phyloP scores from a whole-genome alignment of 2,329 filamentous ascomycete genomes.

The Elsinoe fawcettii region DNA sequence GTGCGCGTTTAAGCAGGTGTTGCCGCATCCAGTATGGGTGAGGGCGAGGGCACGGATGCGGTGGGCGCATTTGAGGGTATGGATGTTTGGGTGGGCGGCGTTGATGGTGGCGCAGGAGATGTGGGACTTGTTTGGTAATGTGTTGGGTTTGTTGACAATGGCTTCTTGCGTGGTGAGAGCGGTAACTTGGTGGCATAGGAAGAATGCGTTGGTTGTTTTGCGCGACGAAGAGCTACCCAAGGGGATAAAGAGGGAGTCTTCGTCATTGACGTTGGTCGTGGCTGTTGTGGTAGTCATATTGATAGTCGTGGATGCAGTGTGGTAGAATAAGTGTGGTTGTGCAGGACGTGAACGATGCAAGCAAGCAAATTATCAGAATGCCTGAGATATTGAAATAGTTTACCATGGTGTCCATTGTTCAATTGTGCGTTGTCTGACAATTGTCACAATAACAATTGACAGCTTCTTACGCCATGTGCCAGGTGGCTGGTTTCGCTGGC shows the following conservation, averaged over 20 bases:
- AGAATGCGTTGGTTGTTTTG: too few species aligned
- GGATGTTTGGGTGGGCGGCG: background rate
- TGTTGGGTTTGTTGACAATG: background rate
- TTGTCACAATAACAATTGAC: background rate
- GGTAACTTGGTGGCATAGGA: too few species aligned
- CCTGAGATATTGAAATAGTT: background rate
- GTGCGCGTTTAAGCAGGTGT: background rate
- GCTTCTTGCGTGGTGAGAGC: too few species aligned
- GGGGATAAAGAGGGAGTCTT: background rate
- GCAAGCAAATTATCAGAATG: too few species aligned
- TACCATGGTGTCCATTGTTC: background rate
- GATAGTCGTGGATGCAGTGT: background rate
- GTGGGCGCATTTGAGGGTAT: background rate
- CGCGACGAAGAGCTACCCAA: too few species aligned
- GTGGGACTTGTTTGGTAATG: background rate
- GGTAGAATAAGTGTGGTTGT: background rate
- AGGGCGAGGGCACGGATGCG: background rate
- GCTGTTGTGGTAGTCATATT: background rate
- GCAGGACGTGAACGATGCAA: too few species aligned
- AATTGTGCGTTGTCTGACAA: background rate
- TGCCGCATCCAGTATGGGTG: background rate
- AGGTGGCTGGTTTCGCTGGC: background rate
- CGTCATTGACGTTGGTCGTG: background rate
- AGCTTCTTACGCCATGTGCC: background rate
- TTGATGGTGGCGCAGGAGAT: background rate